A percentile compares a stretch with the other conserved stretches of the same genome.
phyloP scores from a whole-genome alignment of 352 stramenopile species.

The Phytophthora crassamura region DNA sequence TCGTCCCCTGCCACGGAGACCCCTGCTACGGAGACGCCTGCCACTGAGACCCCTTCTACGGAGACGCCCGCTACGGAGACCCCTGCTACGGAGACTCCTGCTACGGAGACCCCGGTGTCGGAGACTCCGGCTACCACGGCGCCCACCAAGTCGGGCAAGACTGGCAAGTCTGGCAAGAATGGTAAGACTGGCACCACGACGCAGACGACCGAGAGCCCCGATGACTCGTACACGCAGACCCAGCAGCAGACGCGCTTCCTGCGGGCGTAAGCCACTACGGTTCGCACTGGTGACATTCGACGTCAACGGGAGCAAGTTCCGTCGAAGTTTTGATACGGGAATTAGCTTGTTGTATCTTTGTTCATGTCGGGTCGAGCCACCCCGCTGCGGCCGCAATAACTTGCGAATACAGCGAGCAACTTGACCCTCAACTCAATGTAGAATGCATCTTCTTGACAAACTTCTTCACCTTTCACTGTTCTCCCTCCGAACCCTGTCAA shows the following conservation, averaged over 20 bases:
- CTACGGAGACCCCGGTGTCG: slow-evolving; percentile 19
- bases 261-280: slow-evolving; percentile 27
- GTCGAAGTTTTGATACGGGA: slow-evolving; percentile 36
- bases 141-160: slow-evolving; percentile 27
- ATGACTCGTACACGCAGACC: slow-evolving; percentile 35
- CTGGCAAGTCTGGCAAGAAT: slow-evolving; percentile 6
- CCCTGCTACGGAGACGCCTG: slow-evolving; percentile 6
- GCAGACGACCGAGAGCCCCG: slow-evolving; percentile 22
- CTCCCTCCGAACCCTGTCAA: no score
- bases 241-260: slow-evolving; percentile 32
- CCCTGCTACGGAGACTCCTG: slow-evolving; percentile 5
- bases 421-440: slow-evolving; percentile 32
- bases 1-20: slow-evolving; percentile 19
- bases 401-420: slow-evolving; percentile 27
- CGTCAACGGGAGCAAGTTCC: slow-evolving; percentile 40
- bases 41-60: neutral
- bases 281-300: slow-evolving; percentile 25
- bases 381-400: slow-evolving; percentile 19
- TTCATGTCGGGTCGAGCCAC: slow-evolving; percentile 30
- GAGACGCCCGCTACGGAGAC: slow-evolving; percentile 17
- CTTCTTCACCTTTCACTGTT: neutral
- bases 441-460: slow-evolving; percentile 1
- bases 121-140: slow-evolving; percentile 14
- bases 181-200: slow-evolving; percentile 4
- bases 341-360: slow-evolving; percentile 38